These are phyloP conservation scores for Aspergillus transmontanensis DNA, from an alignment of 2,329 filamentous ascomycete genomes.

Conservation along the genomic window DNA sequence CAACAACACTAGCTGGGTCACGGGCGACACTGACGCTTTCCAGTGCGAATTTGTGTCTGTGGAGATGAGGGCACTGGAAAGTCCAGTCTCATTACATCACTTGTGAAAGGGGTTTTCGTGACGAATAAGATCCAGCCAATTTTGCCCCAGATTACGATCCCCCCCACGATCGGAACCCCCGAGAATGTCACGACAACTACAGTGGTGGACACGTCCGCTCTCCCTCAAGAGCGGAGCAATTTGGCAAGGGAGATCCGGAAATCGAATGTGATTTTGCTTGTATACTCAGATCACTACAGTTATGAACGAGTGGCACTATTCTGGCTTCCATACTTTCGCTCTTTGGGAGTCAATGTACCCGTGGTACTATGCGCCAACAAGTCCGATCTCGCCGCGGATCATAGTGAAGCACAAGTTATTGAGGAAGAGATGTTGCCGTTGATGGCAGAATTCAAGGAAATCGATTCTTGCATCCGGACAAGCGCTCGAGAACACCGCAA, in stretches of 20 bases:
- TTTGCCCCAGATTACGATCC: constrained; percentile 91
- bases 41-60: constrained; percentile 91
- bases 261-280: constrained; percentile 92
- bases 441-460: constrained; percentile 98
- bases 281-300: constrained; percentile 98
- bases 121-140: constrained; percentile 93
- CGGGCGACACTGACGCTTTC: constrained; percentile 8
- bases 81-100: constrained; percentile 87
- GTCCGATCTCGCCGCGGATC: constrained; percentile 78
- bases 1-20: constrained; percentile 1
- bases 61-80: constrained; percentile 96
- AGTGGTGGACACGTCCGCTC: constrained; percentile 94
- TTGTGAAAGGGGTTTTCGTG: constrained; percentile 97
- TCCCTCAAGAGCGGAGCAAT: constrained; percentile 88
- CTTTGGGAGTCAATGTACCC: constrained; percentile 95
- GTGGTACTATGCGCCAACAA: constrained; percentile 98
- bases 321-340: constrained; percentile 98
- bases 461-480: constrained; percentile 94
- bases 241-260: constrained; percentile 94
- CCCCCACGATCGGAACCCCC: constrained; percentile 86
- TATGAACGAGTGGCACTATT: constrained; percentile 96
- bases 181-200: constrained; percentile 92
- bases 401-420: constrained; percentile 78
- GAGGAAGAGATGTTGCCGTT: constrained; percentile 98
- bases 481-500: constrained; percentile 91